These are phyloP conservation scores for Cladosporium sp. DNA, from an alignment of 2,329 filamentous ascomycete species.

Conservation along the genomic window DNA sequence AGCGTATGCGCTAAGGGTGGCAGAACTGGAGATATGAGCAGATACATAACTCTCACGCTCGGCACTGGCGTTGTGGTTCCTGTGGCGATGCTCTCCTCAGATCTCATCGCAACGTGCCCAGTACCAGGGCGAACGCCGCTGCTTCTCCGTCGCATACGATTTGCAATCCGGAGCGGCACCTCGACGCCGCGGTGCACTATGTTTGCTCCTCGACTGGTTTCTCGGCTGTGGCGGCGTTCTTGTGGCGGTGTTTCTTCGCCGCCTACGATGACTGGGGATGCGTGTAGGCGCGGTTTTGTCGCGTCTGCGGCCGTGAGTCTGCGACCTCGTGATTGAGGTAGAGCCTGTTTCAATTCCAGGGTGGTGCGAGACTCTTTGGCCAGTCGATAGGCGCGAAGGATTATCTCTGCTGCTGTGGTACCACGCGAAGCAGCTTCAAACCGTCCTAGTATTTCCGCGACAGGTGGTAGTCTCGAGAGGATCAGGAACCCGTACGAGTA, in stretches of 20 bases:
- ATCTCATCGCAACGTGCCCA: conserved; percentile 30
- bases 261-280: conserved; percentile 40
- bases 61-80: conserved; percentile 30
- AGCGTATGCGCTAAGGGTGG: conserved; percentile 45
- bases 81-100: conserved; percentile 32
- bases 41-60: conserved; percentile 39
- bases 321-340: conserved; percentile 39
- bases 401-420: conserved; percentile 67
- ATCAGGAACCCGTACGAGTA: conserved; percentile 93
- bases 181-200: conserved; percentile 46
- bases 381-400: conserved; percentile 68
- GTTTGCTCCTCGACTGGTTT: conserved; percentile 40
- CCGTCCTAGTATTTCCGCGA: conserved; percentile 56
- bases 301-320: conserved; percentile 27
- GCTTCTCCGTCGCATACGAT: conserved; percentile 32
- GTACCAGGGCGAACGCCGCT: conserved; percentile 3
- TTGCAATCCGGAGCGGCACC: conserved; percentile 38
- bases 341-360: conserved; percentile 33
- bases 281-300: conserved; percentile 14
- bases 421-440: conserved; percentile 59
- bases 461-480: conserved; percentile 68
- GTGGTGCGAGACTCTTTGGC: conserved; percentile 63
- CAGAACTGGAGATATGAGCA: conserved; percentile 52
- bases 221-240: conserved; percentile 45
- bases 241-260: conserved; percentile 51